Percentiles rank a stretch among this genome's conserved stretches.
Evolutionary conservation across 169 alveolate genomes (phyloP).

Genomic region (Amoebophrya sp.): DNA sequence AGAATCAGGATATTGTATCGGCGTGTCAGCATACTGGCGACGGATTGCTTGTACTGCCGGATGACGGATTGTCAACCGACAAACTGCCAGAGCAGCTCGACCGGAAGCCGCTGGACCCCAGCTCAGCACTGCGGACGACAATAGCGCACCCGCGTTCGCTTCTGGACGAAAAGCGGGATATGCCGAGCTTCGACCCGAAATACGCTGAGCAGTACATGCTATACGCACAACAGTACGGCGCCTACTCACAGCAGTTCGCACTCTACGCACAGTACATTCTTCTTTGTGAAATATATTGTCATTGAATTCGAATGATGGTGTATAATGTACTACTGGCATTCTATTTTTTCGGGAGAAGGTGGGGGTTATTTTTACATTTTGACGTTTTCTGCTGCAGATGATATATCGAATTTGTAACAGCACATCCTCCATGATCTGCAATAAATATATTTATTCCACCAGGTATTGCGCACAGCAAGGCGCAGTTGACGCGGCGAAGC

Average conservation of each 20-base stretch:
- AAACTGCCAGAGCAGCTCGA: background rate
- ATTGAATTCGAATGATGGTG: too few species aligned
- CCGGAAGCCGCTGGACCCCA: background rate
- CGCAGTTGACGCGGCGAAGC: background rate
- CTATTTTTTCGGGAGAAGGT: too few species aligned
- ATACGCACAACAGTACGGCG: conserved; percentile 15
- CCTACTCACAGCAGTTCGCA: background rate
- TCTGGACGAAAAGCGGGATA: background rate
- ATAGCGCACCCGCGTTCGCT: background rate
- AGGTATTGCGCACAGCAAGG: conserved; percentile 12
- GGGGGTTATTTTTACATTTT: too few species aligned
- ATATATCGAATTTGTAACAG: too few species aligned
- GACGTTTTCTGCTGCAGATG: too few species aligned
- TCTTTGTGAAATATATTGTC: too few species aligned
- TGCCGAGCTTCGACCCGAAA: background rate
- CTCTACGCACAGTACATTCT: background rate
- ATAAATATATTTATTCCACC: too few species aligned
- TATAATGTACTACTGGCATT: too few species aligned
- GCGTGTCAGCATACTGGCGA: background rate
- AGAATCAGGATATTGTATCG: background rate
- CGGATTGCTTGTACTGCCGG: background rate
- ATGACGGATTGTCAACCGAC: background rate
- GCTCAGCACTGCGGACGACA: too few species aligned
- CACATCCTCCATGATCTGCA: too few species aligned
- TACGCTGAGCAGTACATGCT: conserved; percentile 25